phyloP scores from a whole-genome alignment of 2,329 filamentous ascomycete genomes.

The Fusarium armeniacum region DNA sequence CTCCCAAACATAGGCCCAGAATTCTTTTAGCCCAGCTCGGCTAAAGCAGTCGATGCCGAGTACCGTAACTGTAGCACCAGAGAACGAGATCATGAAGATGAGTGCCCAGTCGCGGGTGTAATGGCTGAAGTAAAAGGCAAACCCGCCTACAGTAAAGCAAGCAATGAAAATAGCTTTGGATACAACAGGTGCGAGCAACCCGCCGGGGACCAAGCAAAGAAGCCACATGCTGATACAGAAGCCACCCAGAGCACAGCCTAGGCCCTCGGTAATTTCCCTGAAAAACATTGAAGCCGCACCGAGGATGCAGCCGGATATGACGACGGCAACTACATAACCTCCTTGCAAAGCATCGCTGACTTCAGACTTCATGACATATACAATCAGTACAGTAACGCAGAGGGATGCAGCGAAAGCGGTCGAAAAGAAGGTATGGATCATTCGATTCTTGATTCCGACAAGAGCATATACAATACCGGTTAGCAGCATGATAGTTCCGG shows the following conservation, averaged over 20 bases:
- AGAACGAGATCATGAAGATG: slow-evolving; percentile 82
- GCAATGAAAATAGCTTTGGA: slow-evolving; percentile 82
- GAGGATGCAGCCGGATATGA: slow-evolving; percentile 79
- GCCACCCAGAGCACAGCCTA: slow-evolving; percentile 89
- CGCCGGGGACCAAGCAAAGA: slow-evolving; percentile 80
- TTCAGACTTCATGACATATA: slow-evolving; percentile 89
- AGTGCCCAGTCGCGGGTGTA: slow-evolving; percentile 83
- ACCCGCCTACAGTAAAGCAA: slow-evolving; percentile 76
- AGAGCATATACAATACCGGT: slow-evolving; percentile 79
- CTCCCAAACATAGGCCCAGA: slow-evolving; percentile 93
- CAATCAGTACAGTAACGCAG: slow-evolving; percentile 82
- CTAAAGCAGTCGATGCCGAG: slow-evolving; percentile 93
- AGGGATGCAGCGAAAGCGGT: slow-evolving; percentile 79
- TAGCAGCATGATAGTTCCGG: slow-evolving; percentile 80
- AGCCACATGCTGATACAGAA: slow-evolving; percentile 94
- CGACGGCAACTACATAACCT: slow-evolving; percentile 84
- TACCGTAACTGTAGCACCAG: slow-evolving; percentile 82
- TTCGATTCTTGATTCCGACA: slow-evolving; percentile 85
- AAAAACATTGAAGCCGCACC: slow-evolving; percentile 84
- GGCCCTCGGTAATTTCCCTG: slow-evolving; percentile 81
- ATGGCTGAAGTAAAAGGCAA: slow-evolving; percentile 82
- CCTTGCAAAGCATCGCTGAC: slow-evolving; percentile 83
- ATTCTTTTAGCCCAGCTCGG: slow-evolving; percentile 91
- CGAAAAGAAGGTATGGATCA: slow-evolving; percentile 85
- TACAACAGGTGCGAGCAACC: slow-evolving; percentile 73